phyloP scores from a whole-genome alignment of 768 basidiomycete genomes.

The Lactifluus pinguis region DNA sequence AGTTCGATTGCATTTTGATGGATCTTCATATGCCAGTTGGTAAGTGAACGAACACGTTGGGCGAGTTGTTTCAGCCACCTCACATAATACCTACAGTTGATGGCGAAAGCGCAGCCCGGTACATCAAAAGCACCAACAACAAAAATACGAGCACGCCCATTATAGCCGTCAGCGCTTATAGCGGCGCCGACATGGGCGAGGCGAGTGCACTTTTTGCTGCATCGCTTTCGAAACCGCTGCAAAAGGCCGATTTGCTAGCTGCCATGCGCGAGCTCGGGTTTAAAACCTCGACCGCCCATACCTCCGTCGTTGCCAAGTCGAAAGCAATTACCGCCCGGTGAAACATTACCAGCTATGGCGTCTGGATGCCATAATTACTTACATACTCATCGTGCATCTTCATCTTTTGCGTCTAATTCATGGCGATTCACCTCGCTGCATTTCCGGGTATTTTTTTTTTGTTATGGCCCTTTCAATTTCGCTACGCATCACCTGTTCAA shows the following conservation, averaged over 20 bases:
- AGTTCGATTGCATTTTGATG: conserved; percentile 94
- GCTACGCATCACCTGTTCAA: background rate
- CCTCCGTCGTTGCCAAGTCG: conserved; percentile 24
- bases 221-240: conserved; percentile 80
- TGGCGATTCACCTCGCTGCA: background rate
- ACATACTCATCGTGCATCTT: conserved; percentile 3
- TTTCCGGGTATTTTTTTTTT: background rate
- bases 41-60: conserved; percentile 37
- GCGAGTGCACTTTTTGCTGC: conserved; percentile 67
- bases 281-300: conserved; percentile 67
- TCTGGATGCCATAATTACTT: conserved; percentile 9
- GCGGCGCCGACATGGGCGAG: conserved; percentile 56
- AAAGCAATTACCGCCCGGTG: conserved; percentile 11
- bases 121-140: conserved; percentile 95
- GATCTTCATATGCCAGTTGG: conserved; percentile 92
- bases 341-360: conserved; percentile 1
- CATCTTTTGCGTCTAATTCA: conserved; percentile 2
- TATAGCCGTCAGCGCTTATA: conserved; percentile 84
- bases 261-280: conserved; percentile 83
- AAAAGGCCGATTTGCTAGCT: conserved; percentile 75
- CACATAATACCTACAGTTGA: conserved; percentile 48
- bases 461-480: conserved; percentile 8
- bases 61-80: background rate
- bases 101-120: conserved; percentile 92
- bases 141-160: conserved; percentile 92